These are phyloP conservation scores for Pseudogymnoascus sp. DNA, from an alignment of 2,329 filamentous ascomycete genomes.

Conservation along the genomic window DNA sequence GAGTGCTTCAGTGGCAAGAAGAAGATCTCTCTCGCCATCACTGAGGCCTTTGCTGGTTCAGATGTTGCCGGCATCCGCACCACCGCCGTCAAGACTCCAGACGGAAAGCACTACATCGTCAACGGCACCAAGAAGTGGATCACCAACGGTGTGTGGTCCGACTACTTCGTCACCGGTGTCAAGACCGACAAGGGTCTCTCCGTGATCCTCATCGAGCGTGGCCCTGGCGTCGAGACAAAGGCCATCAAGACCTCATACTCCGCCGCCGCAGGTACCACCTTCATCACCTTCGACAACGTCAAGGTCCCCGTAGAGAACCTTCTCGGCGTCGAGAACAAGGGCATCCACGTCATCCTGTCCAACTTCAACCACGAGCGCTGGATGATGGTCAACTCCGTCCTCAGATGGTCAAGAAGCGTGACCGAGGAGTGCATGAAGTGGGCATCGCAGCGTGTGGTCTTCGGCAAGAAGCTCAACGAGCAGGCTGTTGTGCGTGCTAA, in stretches of 20 bases:
- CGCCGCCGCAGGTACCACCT: constrained; percentile 67
- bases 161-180: constrained; percentile 78
- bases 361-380: constrained; percentile 88
- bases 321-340: constrained; percentile 75
- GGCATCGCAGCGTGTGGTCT: constrained; percentile 79
- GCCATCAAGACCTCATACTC: constrained; percentile 78
- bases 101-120: constrained; percentile 64
- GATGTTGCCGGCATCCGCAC: constrained; percentile 76
- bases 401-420: constrained; percentile 58
- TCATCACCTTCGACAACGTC: constrained; percentile 76
- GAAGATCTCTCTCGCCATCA: constrained; percentile 83
- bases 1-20: constrained; percentile 74
- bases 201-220: constrained; percentile 66
- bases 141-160: constrained; percentile 69
- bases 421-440: constrained; percentile 83
- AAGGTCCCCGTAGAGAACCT: constrained; percentile 75
- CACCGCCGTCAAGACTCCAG: constrained; percentile 66
- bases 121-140: constrained; percentile 82
- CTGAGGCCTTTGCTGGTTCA: constrained; percentile 77
- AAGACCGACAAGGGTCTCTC: constrained; percentile 71
- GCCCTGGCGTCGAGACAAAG: constrained; percentile 68
- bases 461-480: constrained; percentile 72
- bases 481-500: constrained; percentile 79
- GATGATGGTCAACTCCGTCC: constrained; percentile 61
- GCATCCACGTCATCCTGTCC: constrained; percentile 67